Conservation (phyloP, 2,329 filamentous ascomycete species). For the Colletotrichum spaethianum region DNA sequence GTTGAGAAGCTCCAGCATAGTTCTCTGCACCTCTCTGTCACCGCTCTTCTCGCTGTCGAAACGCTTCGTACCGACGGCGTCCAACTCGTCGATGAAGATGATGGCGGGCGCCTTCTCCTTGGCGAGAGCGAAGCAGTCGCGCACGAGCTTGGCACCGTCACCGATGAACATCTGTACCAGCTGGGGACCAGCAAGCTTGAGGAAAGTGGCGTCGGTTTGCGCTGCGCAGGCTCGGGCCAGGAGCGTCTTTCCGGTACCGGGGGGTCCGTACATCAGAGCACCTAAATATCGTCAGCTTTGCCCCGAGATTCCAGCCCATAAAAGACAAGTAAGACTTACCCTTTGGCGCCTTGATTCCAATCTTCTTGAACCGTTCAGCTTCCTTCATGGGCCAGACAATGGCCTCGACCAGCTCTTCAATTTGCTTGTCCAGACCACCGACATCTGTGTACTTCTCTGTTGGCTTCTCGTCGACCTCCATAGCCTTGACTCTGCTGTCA, state of each 20-base stretch:
- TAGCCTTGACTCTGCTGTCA: conserved; percentile 98
- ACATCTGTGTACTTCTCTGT: conserved; percentile 99
- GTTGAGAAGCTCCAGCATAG: conserved; percentile 98
- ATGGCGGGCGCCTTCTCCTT: conserved; percentile 99
- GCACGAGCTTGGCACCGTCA: conserved; percentile 96
- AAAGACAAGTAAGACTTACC: conserved; percentile 68
- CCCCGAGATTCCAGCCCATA: conserved; percentile 23
- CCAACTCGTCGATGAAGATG: conserved; percentile 99
- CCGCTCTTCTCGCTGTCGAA: conserved; percentile 99
- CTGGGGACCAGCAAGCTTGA: conserved; percentile 97
- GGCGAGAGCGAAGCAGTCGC: conserved; percentile 96
- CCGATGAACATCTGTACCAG: conserved; percentile 99
- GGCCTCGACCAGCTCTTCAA: conserved; percentile 97
- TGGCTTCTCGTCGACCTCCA: conserved; percentile 99
- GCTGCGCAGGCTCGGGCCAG: conserved; percentile 96
- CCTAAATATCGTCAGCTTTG: conserved; percentile 65
- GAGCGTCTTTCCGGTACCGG: conserved; percentile 91
- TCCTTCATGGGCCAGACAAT: conserved; percentile 99
- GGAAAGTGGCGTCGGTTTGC: conserved; percentile 97
- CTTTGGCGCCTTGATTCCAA: conserved; percentile 99
- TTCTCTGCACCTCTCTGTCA: conserved; percentile 97
- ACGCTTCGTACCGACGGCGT: conserved; percentile 98
- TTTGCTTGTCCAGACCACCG: conserved; percentile 97
- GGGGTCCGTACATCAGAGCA: conserved; percentile 97
- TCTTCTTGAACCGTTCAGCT: conserved; percentile 99